Evolutionary conservation across 768 basidiomycete genomes (phyloP).

Genomic region (Boletus pseudo-olivaceus): DNA sequence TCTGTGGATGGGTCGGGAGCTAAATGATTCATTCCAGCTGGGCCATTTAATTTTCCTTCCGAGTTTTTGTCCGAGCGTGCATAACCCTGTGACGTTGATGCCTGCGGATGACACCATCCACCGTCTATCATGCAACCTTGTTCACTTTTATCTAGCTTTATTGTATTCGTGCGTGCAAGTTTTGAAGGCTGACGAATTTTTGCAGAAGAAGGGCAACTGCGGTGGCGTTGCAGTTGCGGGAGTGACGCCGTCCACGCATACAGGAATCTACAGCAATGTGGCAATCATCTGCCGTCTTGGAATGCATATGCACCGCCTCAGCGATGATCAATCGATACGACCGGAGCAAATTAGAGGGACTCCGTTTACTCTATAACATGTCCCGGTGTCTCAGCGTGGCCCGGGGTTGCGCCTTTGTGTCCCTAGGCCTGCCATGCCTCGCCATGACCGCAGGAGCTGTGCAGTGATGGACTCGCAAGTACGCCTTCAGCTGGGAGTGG

Average conservation of each 20-base stretch:
- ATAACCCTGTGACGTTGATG: neutral
- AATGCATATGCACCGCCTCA: neutral
- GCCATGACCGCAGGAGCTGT: neutral
- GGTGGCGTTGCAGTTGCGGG: too few species aligned
- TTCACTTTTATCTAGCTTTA: too few species aligned
- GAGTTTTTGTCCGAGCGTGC: neutral
- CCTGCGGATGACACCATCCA: too few species aligned
- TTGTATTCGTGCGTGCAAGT: neutral
- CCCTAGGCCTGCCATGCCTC: neutral
- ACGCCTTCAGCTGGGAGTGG: too few species aligned
- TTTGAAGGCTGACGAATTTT: neutral
- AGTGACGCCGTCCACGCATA: neutral
- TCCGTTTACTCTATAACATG: neutral
- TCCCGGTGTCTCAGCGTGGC: neutral
- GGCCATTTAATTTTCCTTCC: conserved; percentile 11
- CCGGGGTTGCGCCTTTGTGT: too few species aligned
- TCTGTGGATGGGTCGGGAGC: neutral
- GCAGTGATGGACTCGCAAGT: too few species aligned
- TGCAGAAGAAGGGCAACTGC: neutral
- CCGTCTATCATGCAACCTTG: too few species aligned
- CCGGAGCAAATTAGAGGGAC: neutral
- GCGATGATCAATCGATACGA: neutral
- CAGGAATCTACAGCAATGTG: neutral
- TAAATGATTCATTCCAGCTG: neutral
- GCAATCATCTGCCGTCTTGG: neutral